phyloP scores from a whole-genome alignment of 108 stramenopile species.

The Stephanodiscus triporus region DNA sequence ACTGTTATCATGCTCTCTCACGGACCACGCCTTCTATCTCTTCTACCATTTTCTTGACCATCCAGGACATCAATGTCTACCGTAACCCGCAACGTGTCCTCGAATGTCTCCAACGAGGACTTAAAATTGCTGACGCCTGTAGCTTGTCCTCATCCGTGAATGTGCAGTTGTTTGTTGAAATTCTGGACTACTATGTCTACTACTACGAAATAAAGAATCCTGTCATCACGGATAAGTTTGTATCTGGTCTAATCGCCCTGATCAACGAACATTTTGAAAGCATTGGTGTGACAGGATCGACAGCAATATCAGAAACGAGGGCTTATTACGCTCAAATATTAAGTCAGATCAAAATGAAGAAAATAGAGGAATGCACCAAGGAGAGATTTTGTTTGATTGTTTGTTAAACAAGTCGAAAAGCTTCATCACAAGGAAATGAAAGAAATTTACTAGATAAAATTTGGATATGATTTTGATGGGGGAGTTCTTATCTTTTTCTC shows the following conservation, averaged over 20 bases:
- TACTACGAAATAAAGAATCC: constrained; percentile 93
- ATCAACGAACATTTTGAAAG: constrained; percentile 91
- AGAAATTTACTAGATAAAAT: too few relatives aligned
- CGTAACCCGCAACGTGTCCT: constrained; percentile 91
- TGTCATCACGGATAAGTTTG: constrained; percentile 82
- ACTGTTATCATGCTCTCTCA: constrained; percentile 1
- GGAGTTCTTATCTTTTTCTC: too few relatives aligned
- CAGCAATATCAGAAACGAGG: constrained; percentile 58
- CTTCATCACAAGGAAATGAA: too few relatives aligned
- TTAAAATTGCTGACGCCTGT: constrained; percentile 92
- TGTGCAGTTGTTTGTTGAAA: constrained; percentile 92
- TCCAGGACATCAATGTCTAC: constrained; percentile 45
- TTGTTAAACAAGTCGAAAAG: too few relatives aligned
- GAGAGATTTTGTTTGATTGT: constrained; percentile 72
- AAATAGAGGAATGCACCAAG: constrained; percentile 52
- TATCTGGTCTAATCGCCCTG: constrained; percentile 89
- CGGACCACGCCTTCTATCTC: constrained; percentile 9
- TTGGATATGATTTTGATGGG: too few relatives aligned
- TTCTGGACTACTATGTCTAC: constrained; percentile 94
- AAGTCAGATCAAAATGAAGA: constrained; percentile 63
- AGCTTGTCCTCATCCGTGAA: constrained; percentile 71
- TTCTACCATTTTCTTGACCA: constrained; percentile 24
- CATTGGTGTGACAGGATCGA: constrained; percentile 40
- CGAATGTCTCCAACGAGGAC: constrained; percentile 92
- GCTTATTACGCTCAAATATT: constrained; percentile 64